These are phyloP conservation scores for Ophiostoma tasmaniense DNA, from an alignment of 2,329 filamentous ascomycete genomes.

Conservation along the genomic window DNA sequence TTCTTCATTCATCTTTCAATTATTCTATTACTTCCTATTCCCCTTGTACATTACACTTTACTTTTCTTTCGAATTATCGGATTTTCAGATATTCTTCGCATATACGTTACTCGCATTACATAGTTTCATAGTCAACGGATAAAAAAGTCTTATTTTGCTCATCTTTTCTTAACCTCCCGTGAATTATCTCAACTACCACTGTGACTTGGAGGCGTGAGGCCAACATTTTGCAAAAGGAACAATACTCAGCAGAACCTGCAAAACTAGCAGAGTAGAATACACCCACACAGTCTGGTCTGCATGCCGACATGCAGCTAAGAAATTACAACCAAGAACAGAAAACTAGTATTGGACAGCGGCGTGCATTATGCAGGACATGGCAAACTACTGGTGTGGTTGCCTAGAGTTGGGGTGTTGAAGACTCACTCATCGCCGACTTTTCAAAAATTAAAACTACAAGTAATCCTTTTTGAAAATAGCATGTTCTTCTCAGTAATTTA, in stretches of 20 bases:
- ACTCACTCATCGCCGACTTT: not conserved
- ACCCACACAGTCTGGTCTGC: not conserved
- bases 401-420: not conserved
- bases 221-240: not conserved
- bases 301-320: not conserved
- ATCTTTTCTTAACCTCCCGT: too few relatives aligned
- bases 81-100: not conserved
- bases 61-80: not conserved
- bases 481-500: too few relatives aligned
- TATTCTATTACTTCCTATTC: too few relatives aligned
- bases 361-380: not conserved
- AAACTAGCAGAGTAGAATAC: not conserved
- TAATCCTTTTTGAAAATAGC: too few relatives aligned
- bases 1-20: not conserved
- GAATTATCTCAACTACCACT: not conserved
- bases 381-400: not conserved
- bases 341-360: not conserved
- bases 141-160: not conserved
- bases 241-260: not conserved
- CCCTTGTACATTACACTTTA: not conserved
- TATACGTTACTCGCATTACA: not conserved
- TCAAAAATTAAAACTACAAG: too few relatives aligned
- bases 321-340: not conserved
- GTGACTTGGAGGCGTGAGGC: not conserved
- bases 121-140: not conserved